Conservation (phyloP, 345 rosid genomes). For the Euphorbia peplus region DNA sequence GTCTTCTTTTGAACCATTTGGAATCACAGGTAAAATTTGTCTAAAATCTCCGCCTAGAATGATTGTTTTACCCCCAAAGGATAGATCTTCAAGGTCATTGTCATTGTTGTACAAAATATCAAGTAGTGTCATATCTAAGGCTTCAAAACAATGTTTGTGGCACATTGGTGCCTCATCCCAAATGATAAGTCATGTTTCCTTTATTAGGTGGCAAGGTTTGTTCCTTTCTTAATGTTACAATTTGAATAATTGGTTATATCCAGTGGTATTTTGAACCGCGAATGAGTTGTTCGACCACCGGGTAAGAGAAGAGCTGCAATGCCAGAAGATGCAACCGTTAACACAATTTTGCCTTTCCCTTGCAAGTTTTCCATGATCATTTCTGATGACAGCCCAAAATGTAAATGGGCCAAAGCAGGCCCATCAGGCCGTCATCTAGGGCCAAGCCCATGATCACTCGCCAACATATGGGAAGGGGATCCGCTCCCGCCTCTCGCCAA, state of each 20-base stretch:
- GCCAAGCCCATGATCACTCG: too few relatives aligned
- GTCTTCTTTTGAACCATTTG: background rate
- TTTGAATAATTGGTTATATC: background rate
- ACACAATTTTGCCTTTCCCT: background rate
- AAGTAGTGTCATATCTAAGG: background rate
- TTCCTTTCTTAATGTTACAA: constrained; percentile 1
- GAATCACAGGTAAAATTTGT: background rate
- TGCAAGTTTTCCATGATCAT: background rate
- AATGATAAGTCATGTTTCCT: background rate
- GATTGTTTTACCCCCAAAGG: background rate
- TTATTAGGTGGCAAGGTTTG: background rate
- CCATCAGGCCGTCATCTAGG: too few relatives aligned
- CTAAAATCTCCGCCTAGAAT: background rate
- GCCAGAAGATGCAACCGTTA: background rate
- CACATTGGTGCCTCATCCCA: constrained; percentile 21
- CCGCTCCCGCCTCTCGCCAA: too few relatives aligned
- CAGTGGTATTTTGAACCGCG: constrained; percentile 8
- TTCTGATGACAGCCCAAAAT: too few relatives aligned
- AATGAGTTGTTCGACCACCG: constrained; percentile 9
- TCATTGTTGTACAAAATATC: background rate
- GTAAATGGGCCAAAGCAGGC: too few relatives aligned
- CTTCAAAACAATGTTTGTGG: constrained; percentile 3
- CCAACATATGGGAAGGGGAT: too few relatives aligned
- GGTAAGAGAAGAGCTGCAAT: background rate
- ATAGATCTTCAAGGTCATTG: rapidly evolving